Percentiles rank a stretch among this genome's conserved stretches.
phyloP scores from a whole-genome alignment of 345 rosid species.

The Punica granatum region DNA sequence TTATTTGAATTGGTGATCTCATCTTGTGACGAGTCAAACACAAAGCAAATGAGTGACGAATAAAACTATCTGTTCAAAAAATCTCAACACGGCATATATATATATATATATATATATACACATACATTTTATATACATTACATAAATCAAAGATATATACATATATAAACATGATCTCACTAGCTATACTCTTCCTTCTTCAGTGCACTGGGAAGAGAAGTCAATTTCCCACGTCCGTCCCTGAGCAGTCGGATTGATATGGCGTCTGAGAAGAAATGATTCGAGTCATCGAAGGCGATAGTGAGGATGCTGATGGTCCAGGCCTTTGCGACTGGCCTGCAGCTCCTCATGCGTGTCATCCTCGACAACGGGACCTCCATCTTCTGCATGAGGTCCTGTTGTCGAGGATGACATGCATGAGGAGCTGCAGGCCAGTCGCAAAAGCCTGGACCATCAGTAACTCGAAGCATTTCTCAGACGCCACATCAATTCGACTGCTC shows the following conservation, averaged over 20 bases:
- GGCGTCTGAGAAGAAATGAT: background rate
- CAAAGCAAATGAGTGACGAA: no score
- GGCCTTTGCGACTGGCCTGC: conserved; percentile 31
- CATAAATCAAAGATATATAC: no score
- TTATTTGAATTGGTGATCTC: no score
- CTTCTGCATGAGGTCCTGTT: conserved; percentile 35
- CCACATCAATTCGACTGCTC: background rate
- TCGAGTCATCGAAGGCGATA: conserved; percentile 12
- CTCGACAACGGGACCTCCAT: conserved; percentile 31
- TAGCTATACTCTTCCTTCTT: no score
- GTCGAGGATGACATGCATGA: conserved; percentile 24
- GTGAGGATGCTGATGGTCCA: conserved; percentile 39
- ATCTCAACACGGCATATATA: no score
- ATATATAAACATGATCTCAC: no score
- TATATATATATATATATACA: no score
- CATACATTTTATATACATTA: no score
- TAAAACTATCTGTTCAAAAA: no score
- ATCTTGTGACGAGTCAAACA: no score
- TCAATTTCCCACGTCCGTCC: no score
- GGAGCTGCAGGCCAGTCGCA: conserved; percentile 33
- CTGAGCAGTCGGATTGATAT: background rate
- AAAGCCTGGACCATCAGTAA: conserved; percentile 32
- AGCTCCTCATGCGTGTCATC: conserved; percentile 30
- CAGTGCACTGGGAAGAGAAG: no score
- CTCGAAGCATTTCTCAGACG: background rate